Conservation (phyloP, 208 protist genomes). For the Leishmania martiniquensis region DNA sequence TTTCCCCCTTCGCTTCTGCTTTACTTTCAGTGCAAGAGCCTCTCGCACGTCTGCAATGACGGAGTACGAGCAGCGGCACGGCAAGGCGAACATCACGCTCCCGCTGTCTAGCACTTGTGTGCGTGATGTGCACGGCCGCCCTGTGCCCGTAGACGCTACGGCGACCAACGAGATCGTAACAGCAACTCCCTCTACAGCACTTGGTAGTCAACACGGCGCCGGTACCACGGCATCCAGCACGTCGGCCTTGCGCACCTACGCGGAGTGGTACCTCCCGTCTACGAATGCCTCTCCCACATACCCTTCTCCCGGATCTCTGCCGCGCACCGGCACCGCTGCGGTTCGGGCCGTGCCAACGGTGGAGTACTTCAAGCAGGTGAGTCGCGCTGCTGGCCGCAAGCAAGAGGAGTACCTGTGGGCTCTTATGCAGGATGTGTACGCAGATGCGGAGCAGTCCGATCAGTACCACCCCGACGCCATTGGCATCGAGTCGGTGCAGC, state of each 20-base stretch:
- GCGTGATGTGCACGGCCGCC: conserved; percentile 28
- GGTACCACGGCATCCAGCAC: conserved; percentile 1
- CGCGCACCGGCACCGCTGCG: not conserved
- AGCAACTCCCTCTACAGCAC: not conserved
- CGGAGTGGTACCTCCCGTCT: conserved; percentile 50
- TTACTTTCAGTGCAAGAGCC: not conserved
- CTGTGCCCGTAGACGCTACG: conserved; percentile 1
- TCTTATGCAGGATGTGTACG: conserved; percentile 54
- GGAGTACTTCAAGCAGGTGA: conserved; percentile 50
- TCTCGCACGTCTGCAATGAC: conserved; percentile 12
- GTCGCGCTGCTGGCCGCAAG: conserved; percentile 31
- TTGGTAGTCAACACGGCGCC: conserved; percentile 1
- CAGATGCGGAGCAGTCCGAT: conserved; percentile 51
- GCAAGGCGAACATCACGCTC: conserved; percentile 47
- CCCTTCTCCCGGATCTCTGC: not conserved
- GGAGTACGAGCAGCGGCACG: conserved; percentile 43
- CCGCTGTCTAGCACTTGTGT: conserved; percentile 8
- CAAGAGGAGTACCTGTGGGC: conserved; percentile 68
- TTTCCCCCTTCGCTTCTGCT: not conserved
- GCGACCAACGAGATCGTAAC: not conserved
- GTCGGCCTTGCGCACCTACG: conserved; percentile 38
- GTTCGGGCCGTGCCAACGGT: conserved; percentile 34
- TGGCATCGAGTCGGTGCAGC: conserved; percentile 56
- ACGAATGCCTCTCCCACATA: conserved; percentile 1
- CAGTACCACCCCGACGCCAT: conserved; percentile 71